A percentile compares a stretch with the other conserved stretches of the same genome.
Conservation (phyloP, 257 asterid species). For the Leptodermis oblonga region DNA sequence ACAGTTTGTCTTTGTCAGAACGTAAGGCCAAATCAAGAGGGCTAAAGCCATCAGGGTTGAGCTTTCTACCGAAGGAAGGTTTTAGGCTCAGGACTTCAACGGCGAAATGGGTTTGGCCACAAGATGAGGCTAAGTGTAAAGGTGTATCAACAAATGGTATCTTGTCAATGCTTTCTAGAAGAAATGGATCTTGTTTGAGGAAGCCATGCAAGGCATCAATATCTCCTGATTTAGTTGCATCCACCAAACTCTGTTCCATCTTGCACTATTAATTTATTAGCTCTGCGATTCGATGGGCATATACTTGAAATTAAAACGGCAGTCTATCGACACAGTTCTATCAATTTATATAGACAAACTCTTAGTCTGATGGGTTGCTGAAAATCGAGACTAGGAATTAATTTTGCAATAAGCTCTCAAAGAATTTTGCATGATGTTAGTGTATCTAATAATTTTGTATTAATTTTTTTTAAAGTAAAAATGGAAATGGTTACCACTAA, state of each 20-base stretch:
- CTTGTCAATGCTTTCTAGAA: neutral
- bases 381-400: too few relatives aligned
- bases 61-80: constrained; percentile 17
- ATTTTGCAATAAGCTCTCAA: too few relatives aligned
- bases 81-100: constrained; percentile 14
- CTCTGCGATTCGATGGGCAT: too few relatives aligned
- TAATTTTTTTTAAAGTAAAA: too few relatives aligned
- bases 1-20: neutral
- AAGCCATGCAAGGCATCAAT: constrained; percentile 8
- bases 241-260: constrained; percentile 1
- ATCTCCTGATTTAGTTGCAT: constrained; percentile 11
- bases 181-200: neutral
- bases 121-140: constrained; percentile 14
- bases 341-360: too few relatives aligned
- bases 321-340: too few relatives aligned
- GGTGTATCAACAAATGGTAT: constrained; percentile 14
- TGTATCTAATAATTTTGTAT: too few relatives aligned
- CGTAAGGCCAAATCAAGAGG: constrained; percentile 17
- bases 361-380: too few relatives aligned
- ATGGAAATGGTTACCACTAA: too few relatives aligned
- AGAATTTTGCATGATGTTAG: too few relatives aligned
- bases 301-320: too few relatives aligned
- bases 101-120: constrained; percentile 15
- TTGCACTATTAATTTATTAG: too few relatives aligned
- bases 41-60: constrained; percentile 6